phyloP scores from a whole-genome alignment of 768 basidiomycete genomes.

The Pleurotus giganteus region DNA sequence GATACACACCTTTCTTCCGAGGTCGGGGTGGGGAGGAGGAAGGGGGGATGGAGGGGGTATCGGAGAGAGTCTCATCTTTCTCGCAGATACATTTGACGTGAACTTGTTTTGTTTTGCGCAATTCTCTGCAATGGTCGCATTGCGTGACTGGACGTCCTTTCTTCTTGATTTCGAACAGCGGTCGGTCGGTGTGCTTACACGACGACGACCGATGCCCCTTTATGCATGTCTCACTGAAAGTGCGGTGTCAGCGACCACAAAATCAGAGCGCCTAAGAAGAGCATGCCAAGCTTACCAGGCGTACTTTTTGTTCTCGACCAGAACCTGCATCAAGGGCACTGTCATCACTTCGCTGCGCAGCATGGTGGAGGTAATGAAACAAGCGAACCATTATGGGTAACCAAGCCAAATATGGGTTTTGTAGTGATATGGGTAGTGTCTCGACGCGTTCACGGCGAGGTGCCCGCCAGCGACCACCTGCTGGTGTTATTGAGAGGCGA shows the following conservation, averaged over 20 bases:
- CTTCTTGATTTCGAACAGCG: conserved; percentile 90
- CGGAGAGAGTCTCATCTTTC: conserved; percentile 62
- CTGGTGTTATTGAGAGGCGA: conserved; percentile 4
- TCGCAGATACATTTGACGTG: conserved; percentile 87
- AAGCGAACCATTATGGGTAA: not conserved
- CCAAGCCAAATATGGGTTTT: conserved; percentile 2
- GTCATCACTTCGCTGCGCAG: not conserved
- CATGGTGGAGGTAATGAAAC: not conserved
- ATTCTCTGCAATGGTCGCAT: conserved; percentile 83
- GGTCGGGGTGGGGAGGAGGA: conserved; percentile 25
- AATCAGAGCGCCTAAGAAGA: conserved; percentile 7
- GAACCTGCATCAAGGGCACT: conserved; percentile 41
- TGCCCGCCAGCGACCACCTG: conserved; percentile 7
- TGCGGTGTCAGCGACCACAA: conserved; percentile 10
- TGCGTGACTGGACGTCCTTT: conserved; percentile 92
- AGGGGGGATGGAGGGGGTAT: conserved; percentile 27
- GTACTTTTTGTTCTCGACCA: conserved; percentile 77
- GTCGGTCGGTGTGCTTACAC: conserved; percentile 85
- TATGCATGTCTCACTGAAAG: conserved; percentile 83
- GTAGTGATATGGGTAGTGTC: not conserved
- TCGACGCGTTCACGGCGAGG: conserved; percentile 7
- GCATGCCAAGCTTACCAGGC: conserved; percentile 58
- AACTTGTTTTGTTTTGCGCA: conserved; percentile 82
- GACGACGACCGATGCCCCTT: conserved; percentile 90
- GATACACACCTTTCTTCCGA: conserved; percentile 64